A percentile compares a stretch with the other conserved stretches of the same genome.
Evolutionary conservation across 2,329 filamentous ascomycete genomes (phyloP).

Genomic region (Penicillium sp.): DNA sequence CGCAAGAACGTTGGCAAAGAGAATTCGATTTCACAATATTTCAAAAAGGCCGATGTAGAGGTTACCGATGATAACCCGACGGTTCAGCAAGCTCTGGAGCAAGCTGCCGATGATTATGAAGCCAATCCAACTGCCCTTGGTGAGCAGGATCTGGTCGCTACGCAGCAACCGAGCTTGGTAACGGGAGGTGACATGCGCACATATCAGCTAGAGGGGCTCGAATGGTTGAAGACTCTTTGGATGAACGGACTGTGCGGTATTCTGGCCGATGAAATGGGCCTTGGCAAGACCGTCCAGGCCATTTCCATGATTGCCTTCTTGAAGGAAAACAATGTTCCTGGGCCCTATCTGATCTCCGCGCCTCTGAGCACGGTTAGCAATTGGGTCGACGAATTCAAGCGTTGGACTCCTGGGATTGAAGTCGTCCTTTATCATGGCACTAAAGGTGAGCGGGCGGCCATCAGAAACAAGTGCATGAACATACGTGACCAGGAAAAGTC

Average conservation of each 20-base stretch:
- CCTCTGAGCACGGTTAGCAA: constrained; percentile 89
- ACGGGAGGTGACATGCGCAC: constrained; percentile 84
- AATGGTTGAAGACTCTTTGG: constrained; percentile 78
- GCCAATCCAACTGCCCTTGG: constrained; percentile 57
- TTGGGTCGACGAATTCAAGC: constrained; percentile 89
- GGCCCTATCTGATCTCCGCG: constrained; percentile 84
- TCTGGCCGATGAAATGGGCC: constrained; percentile 87
- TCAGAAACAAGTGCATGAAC: constrained; percentile 68
- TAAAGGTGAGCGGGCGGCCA: constrained; percentile 66
- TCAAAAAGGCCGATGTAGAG: constrained; percentile 55
- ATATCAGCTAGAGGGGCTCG: constrained; percentile 89
- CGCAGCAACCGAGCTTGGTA: constrained; percentile 77
- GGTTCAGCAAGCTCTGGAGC: constrained; percentile 53
- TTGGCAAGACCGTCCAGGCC: constrained; percentile 88
- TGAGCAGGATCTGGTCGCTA: constrained; percentile 66
- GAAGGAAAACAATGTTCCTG: constrained; percentile 78
- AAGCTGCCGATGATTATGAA: constrained; percentile 54
- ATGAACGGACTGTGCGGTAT: constrained; percentile 92
- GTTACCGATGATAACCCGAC: constrained; percentile 49
- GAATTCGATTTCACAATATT: constrained; percentile 53
- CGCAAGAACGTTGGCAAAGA: constrained; percentile 17
- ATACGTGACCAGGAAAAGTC: constrained; percentile 58
- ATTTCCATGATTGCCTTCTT: constrained; percentile 82
- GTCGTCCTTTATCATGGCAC: constrained; percentile 87
- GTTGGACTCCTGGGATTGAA: constrained; percentile 84